Percentiles rank a stretch among this genome's conserved stretches.
These are phyloP conservation scores for Byssoonygena ceratinophila DNA, from an alignment of 2,329 filamentous ascomycete genomes.

Conservation along the genomic window DNA sequence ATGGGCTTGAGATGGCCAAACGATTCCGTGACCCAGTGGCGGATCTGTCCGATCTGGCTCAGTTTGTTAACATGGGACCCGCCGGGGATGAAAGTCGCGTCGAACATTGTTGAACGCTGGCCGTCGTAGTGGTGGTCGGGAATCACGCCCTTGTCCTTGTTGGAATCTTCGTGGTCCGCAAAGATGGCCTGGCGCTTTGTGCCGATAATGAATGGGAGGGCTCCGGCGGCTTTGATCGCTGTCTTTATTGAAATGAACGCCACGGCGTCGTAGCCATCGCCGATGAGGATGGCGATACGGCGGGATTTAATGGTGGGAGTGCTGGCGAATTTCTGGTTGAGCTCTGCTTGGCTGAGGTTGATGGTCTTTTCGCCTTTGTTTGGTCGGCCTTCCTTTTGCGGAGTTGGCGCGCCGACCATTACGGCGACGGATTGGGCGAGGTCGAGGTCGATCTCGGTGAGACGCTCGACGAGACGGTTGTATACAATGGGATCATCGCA, in stretches of 20 bases:
- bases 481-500: conserved; percentile 72
- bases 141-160: conserved; percentile 32
- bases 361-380: conserved; percentile 61
- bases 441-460: conserved; percentile 60
- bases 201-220: conserved; percentile 59
- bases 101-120: conserved; percentile 65
- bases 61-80: conserved; percentile 47
- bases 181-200: conserved; percentile 56
- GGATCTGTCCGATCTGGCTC: conserved; percentile 56
- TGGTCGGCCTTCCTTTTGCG: conserved; percentile 41
- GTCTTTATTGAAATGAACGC: conserved; percentile 56
- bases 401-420: conserved; percentile 52
- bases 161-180: conserved; percentile 45
- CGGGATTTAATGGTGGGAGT: conserved; percentile 56
- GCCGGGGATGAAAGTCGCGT: conserved; percentile 65
- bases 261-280: conserved; percentile 38
- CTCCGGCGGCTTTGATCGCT: conserved; percentile 51
- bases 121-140: conserved; percentile 72
- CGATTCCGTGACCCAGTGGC: conserved; percentile 68
- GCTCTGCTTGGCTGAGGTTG: conserved; percentile 62
- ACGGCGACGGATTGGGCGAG: conserved; percentile 60
- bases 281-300: conserved; percentile 48
- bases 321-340: conserved; percentile 56
- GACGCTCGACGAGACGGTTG: conserved; percentile 54
- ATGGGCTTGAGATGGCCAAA: conserved; percentile 76